A percentile compares a stretch with the other conserved stretches of the same genome.
Conservation (phyloP, 192 early-diverging fungal species). For the Gaertneriomyces semiglobifer region DNA sequence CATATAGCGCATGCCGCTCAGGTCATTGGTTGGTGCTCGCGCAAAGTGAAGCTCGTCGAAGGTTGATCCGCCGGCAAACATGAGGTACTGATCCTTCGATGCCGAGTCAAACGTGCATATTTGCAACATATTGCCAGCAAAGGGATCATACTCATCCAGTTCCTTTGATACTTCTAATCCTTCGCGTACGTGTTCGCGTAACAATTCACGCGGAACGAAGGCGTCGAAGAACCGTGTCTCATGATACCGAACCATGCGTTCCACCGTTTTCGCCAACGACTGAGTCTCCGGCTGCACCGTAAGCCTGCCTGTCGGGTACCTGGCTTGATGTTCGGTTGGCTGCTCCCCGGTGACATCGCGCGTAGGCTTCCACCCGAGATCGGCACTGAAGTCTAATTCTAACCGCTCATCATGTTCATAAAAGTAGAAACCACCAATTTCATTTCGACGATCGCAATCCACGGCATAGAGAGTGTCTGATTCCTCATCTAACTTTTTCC, state of each 20-base stretch:
- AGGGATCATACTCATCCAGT: slow-evolving; percentile 5
- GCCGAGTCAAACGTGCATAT: neutral
- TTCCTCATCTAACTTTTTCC: too few relatives aligned
- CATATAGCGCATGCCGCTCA: neutral
- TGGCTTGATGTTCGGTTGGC: too few relatives aligned
- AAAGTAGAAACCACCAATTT: too few relatives aligned
- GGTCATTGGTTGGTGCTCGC: neutral
- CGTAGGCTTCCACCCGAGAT: too few relatives aligned
- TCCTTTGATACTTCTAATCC: neutral
- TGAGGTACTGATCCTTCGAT: neutral
- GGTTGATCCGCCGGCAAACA: neutral
- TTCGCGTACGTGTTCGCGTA: neutral
- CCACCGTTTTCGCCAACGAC: neutral
- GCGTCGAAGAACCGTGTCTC: neutral
- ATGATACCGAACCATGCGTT: slow-evolving; percentile 1
- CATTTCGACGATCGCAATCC: too few relatives aligned
- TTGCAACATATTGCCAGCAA: slow-evolving; percentile 4
- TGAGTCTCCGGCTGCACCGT: too few relatives aligned
- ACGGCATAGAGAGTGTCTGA: too few relatives aligned
- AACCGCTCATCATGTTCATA: too few relatives aligned
- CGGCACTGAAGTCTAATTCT: too few relatives aligned
- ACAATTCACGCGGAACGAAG: slow-evolving; percentile 5
- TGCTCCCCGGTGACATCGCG: too few relatives aligned
- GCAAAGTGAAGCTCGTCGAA: neutral
- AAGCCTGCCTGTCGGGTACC: too few relatives aligned